These are phyloP conservation scores for Phytophthora cactorum DNA, from an alignment of 352 stramenopile species.

Conservation along the genomic window DNA sequence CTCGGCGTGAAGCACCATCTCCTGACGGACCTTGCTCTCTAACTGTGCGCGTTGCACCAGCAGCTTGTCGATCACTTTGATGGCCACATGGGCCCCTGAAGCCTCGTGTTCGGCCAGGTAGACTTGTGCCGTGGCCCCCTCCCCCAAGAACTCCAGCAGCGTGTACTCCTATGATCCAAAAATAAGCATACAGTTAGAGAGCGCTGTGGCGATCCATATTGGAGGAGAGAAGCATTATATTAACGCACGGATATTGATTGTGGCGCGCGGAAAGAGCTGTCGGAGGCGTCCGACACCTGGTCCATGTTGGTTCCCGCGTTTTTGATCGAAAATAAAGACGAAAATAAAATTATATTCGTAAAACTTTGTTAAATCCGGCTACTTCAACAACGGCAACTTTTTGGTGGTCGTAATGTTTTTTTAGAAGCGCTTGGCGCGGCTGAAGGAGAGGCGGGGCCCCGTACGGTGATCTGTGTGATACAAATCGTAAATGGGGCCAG, in stretches of 20 bases:
- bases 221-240: background rate
- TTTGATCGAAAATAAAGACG: conserved; percentile 12
- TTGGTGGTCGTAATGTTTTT: conserved; percentile 10
- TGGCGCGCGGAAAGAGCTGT: background rate
- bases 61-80: conserved; percentile 89
- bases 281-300: conserved; percentile 1
- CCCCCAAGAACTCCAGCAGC: conserved; percentile 75
- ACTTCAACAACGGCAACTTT: conserved; percentile 18
- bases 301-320: conserved; percentile 13
- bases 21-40: conserved; percentile 66
- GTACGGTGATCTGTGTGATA: conserved; percentile 67
- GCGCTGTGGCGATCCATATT: background rate
- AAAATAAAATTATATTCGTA: conserved; percentile 7
- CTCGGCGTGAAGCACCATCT: conserved; percentile 73
- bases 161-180: conserved; percentile 54
- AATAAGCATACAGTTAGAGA: conserved; percentile 12
- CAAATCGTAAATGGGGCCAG: conserved; percentile 79
- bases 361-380: conserved; percentile 4
- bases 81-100: conserved; percentile 51
- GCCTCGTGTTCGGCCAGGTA: conserved; percentile 66
- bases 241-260: conserved; percentile 34
- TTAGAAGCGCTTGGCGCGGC: conserved; percentile 73
- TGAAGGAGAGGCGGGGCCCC: conserved; percentile 61
- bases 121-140: conserved; percentile 79
- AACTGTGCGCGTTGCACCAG: conserved; percentile 63